Conservation (phyloP, 192 early-diverging fungal species). For the Oehlia diaphana region DNA sequence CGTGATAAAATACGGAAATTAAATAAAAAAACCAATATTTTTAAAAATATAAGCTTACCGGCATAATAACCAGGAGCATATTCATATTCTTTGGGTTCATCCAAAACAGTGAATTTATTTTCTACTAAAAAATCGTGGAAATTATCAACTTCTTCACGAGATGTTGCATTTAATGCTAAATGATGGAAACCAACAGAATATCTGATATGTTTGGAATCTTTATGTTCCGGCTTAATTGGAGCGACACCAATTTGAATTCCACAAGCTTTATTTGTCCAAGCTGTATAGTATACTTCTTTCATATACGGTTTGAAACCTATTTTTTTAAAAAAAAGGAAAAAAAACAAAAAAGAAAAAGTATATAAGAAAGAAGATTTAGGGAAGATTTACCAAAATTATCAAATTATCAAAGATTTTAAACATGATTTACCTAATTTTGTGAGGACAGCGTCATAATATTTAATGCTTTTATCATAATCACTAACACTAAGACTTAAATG, state of each 20-base stretch:
- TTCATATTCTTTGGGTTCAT: background rate
- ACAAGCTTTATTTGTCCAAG: background rate
- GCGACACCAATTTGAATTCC: background rate
- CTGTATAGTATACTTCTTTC: background rate
- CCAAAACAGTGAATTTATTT: constrained; percentile 1
- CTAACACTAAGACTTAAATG: background rate
- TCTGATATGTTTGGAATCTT: background rate
- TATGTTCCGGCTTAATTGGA: background rate
- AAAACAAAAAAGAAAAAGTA: too few species aligned
- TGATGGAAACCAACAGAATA: constrained; percentile 6
- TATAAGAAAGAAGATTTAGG: background rate
- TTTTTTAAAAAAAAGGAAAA: background rate
- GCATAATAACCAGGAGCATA: constrained; percentile 20
- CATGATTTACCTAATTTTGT: background rate
- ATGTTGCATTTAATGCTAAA: background rate
- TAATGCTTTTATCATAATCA: background rate
- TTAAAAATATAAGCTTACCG: background rate
- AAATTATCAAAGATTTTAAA: too few species aligned
- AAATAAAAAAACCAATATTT: too few species aligned
- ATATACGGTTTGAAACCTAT: background rate
- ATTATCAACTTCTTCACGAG: background rate
- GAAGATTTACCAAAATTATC: background rate
- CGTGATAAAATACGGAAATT: background rate
- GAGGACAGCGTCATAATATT: constrained; percentile 7
- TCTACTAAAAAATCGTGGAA: constrained; percentile 7